Evolutionary conservation across 495 filamentous ascomycete genomes (phyloP).

Genomic region (Xylaria curta): DNA sequence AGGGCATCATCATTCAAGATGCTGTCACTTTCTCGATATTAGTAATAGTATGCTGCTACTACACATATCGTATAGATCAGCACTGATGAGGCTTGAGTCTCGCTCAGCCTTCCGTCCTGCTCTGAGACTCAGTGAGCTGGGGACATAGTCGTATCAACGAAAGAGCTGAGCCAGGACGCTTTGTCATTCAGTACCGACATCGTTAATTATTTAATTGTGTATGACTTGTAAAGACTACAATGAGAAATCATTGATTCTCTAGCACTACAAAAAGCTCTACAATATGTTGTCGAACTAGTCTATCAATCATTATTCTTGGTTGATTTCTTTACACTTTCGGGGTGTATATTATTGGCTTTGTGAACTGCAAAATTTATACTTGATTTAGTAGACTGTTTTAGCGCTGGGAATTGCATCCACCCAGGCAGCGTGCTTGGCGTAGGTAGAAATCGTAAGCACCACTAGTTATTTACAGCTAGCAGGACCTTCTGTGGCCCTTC

Average conservation of each 20-base stretch:
- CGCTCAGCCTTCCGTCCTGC: neutral
- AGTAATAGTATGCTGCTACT: neutral
- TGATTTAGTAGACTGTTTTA: neutral
- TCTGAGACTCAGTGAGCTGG: neutral
- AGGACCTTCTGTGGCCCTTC: neutral
- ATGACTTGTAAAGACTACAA: neutral
- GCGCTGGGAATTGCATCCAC: neutral
- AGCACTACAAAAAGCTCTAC: neutral
- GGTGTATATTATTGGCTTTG: too few relatives aligned
- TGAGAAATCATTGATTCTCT: neutral
- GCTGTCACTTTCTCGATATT: neutral
- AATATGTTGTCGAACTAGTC: neutral
- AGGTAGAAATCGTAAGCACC: neutral
- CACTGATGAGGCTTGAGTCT: neutral
- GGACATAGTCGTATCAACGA: neutral
- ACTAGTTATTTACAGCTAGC: neutral
- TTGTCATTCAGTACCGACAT: neutral
- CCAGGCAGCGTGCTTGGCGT: neutral
- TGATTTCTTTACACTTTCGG: neutral
- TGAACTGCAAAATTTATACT: too few relatives aligned
- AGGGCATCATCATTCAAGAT: neutral
- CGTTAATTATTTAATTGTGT: neutral
- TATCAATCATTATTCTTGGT: neutral
- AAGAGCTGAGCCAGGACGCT: neutral
- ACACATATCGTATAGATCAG: neutral